Percentiles rank a stretch among this genome's conserved stretches.
Evolutionary conservation across 2,329 filamentous ascomycete genomes (phyloP).

Genomic region (Davidsoniella virescens): DNA sequence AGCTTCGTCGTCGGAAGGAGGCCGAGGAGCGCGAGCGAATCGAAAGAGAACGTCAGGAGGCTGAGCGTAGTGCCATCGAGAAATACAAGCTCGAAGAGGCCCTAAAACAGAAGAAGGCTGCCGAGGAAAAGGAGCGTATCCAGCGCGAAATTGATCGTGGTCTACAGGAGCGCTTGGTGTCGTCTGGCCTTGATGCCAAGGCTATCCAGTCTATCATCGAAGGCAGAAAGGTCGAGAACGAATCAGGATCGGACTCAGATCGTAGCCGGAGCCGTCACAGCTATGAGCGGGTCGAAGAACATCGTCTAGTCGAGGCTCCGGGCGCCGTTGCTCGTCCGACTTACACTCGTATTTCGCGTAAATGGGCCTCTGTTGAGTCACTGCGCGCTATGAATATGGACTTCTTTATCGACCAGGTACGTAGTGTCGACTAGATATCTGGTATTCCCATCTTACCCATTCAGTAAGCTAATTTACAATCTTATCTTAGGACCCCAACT

Average conservation of each 20-base stretch:
- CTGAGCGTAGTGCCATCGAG: constrained; percentile 34
- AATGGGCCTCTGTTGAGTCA: constrained; percentile 46
- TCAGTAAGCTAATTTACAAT: not conserved
- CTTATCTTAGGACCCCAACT: constrained; percentile 41
- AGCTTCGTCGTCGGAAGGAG: constrained; percentile 24
- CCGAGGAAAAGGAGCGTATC: constrained; percentile 30
- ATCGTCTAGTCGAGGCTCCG: not conserved
- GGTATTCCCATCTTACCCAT: no score
- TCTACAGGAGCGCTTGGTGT: constrained; percentile 40
- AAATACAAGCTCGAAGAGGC: constrained; percentile 34
- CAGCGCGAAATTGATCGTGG: constrained; percentile 39
- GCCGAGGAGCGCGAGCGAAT: constrained; percentile 30
- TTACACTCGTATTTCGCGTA: constrained; percentile 47
- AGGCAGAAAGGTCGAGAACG: constrained; percentile 28
- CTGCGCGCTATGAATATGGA: constrained; percentile 38
- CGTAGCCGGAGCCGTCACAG: not conserved
- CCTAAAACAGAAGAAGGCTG: constrained; percentile 30
- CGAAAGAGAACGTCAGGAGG: constrained; percentile 27
- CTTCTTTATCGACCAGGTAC: constrained; percentile 39
- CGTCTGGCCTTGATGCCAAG: constrained; percentile 41
- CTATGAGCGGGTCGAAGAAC: not conserved
- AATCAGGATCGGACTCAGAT: not conserved
- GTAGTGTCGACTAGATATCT: constrained; percentile 15
- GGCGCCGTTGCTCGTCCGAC: constrained; percentile 27
- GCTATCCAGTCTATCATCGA: constrained; percentile 43